Base-by-base conservation (phyloP, 805 yeast species). In the Brettanomyces nanus region DNA sequence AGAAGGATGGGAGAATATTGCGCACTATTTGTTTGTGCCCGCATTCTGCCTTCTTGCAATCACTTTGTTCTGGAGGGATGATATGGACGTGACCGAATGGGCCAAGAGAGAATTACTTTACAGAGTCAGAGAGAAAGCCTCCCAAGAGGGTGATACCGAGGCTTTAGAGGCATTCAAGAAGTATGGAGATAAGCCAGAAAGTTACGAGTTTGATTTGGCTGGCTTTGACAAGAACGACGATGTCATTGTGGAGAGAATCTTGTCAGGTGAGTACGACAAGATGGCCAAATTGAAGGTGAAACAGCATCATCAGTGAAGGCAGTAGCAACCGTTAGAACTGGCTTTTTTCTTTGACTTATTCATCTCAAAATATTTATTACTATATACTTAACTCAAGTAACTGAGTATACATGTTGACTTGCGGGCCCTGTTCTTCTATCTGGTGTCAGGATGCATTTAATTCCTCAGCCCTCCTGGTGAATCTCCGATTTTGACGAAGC, bases 1-100 rank as follows among this genome's bases (percentile, higher is more conserved):
- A 54, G 94, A 85, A 63, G 94, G 94, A 35, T 85, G 95, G 95
- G 95, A 85, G 56, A 66, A 68, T 45, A 68, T 83, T 39, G 77
- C 79, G 51, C 84, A 79, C 63, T 80, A 72, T 59, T 65, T 79
- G 39, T 81, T 80, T 47, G 71, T 85, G 42, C 95, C 95, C 15
- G 76, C 78, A 19, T 66, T 81, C 54, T 63, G 75, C 35, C 65
- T 77, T 45, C 61, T 82, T 33, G 65, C 77, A 38, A 75, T 68
- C 28, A 60, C 71, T 15, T 60, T 71, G 42, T 48, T 71, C 33
- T 77, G 74, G 61, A 66, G 73, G 45, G 72, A 70, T 42, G 71
- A 69, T 40, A 52, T 53, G 50, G 68, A 67, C 45, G 61, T 75
- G 38, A 64, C 70, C 42, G 84, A 77, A 51, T 85, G 95, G 95